phyloP scores from a whole-genome alignment of 1,139 yeast genomes.

The Geotrichum citri-aurantii region DNA sequence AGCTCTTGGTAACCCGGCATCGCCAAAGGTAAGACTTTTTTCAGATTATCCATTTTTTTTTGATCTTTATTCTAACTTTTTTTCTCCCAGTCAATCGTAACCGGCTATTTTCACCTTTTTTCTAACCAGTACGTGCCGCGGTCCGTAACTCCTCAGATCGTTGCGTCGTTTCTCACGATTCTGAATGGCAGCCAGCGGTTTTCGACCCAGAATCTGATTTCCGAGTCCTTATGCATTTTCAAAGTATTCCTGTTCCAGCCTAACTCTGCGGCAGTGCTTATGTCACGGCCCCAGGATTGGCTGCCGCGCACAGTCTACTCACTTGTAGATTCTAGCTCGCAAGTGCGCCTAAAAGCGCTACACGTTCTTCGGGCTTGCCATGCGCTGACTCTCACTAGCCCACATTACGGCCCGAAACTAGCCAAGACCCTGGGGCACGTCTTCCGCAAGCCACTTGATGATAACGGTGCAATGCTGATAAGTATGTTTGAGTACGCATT shows the following conservation, averaged over 20 bases:
- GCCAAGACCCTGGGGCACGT: slow-evolving; percentile 15
- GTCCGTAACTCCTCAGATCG: slow-evolving; percentile 24
- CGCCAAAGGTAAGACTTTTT: slow-evolving; percentile 18
- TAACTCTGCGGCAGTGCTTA: slow-evolving; percentile 22
- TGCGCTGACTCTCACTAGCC: slow-evolving; percentile 20
- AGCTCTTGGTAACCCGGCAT: slow-evolving; percentile 21
- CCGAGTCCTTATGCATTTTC: slow-evolving; percentile 22
- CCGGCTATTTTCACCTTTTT: slow-evolving; percentile 28
- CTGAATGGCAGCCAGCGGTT: slow-evolving; percentile 23
- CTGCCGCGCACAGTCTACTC: slow-evolving; percentile 24
- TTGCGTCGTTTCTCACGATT: slow-evolving; percentile 21
- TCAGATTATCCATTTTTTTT: neutral
- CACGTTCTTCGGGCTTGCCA: slow-evolving; percentile 24
- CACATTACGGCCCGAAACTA: slow-evolving; percentile 13
- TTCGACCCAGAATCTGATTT: slow-evolving; percentile 25
- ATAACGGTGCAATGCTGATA: slow-evolving; percentile 13
- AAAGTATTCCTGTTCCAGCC: neutral
- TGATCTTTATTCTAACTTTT: neutral
- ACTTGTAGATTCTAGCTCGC: slow-evolving; percentile 21
- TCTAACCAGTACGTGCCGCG: slow-evolving; percentile 26
- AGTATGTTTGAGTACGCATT: slow-evolving; percentile 19
- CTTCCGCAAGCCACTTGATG: slow-evolving; percentile 19
- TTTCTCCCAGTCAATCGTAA: slow-evolving; percentile 23
- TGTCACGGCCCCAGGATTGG: slow-evolving; percentile 24
- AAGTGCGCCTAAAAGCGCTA: slow-evolving; percentile 24